Conservation (phyloP, 257 asterid species). For the Solanum peruvianum region DNA sequence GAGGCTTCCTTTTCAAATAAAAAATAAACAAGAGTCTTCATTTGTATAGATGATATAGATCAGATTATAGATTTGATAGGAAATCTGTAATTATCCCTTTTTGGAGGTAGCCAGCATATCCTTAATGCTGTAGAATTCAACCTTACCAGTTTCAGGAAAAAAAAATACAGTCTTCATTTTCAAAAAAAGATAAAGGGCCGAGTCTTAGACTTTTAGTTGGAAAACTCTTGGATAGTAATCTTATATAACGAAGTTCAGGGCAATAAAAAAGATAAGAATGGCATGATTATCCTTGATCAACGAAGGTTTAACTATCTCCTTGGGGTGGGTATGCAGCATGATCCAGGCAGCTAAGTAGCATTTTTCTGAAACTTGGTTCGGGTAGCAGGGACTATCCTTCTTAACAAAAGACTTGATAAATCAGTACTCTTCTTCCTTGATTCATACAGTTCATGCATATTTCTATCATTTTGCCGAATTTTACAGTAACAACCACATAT, state of each 20-base stretch:
- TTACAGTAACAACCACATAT: not conserved
- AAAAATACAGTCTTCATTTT: not conserved
- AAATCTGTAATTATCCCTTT: not conserved
- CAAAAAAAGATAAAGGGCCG: not conserved
- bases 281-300: not conserved
- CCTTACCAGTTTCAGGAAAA: not conserved
- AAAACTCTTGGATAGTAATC: not conserved
- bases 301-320: not conserved
- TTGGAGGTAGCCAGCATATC: not conserved
- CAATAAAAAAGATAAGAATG: not conserved
- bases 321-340: not conserved
- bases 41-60: not conserved
- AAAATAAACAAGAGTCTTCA: not conserved
- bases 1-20: not conserved
- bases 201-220: not conserved
- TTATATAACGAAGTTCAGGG: not conserved
- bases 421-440: not conserved
- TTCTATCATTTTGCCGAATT: not conserved
- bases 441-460: not conserved
- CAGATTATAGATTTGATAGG: not conserved
- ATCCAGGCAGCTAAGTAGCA: not conserved
- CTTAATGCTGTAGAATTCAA: not conserved
- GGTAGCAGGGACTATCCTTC: not conserved
- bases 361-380: not conserved
- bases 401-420: not conserved